These are phyloP conservation scores for Floccularia luteovirens DNA, from an alignment of 768 basidiomycete genomes.

Conservation along the genomic window DNA sequence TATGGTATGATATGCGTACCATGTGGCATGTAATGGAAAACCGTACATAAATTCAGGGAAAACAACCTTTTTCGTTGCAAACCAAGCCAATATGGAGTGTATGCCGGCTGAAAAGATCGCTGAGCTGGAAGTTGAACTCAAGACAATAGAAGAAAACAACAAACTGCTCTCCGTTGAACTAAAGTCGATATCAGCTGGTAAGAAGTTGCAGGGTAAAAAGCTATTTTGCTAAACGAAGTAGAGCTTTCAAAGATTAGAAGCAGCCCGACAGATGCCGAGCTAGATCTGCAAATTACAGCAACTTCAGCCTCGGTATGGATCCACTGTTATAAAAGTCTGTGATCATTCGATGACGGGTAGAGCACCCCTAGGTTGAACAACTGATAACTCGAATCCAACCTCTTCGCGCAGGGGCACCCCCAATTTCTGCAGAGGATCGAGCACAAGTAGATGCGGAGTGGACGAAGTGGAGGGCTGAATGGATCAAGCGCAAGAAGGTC, in stretches of 20 bases:
- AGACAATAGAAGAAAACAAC: conserved; percentile 51
- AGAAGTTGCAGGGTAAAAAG: conserved; percentile 4
- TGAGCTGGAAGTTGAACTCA: conserved; percentile 52
- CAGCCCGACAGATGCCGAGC: conserved; percentile 63
- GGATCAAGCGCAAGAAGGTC: conserved; percentile 68
- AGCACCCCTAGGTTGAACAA: conserved; percentile 42
- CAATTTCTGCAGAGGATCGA: conserved; percentile 67
- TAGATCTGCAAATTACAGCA: conserved; percentile 46
- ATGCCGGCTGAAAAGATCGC: conserved; percentile 56
- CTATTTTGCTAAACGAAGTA: conserved; percentile 15
- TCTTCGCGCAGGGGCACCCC: conserved; percentile 56
- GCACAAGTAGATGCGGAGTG: conserved; percentile 66
- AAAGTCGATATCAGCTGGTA: conserved; percentile 41
- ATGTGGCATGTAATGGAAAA: conserved; percentile 1
- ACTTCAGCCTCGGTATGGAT: conserved; percentile 44
- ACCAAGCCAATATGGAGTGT: conserved; percentile 65
- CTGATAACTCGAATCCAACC: conserved; percentile 47
- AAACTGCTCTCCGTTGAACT: conserved; percentile 42
- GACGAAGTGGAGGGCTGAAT: conserved; percentile 74
- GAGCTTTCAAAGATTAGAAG: conserved; percentile 59
- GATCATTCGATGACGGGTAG: no score
- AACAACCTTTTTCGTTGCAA: conserved; percentile 80
- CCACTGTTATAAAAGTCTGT: no score
- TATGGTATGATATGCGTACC: conserved; percentile 48
- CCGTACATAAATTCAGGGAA: conserved; percentile 48